A percentile compares a stretch with the other conserved stretches of the same genome.
phyloP scores from a whole-genome alignment of 441 rosid genomes.

The Pelargonium fulgidum region DNA sequence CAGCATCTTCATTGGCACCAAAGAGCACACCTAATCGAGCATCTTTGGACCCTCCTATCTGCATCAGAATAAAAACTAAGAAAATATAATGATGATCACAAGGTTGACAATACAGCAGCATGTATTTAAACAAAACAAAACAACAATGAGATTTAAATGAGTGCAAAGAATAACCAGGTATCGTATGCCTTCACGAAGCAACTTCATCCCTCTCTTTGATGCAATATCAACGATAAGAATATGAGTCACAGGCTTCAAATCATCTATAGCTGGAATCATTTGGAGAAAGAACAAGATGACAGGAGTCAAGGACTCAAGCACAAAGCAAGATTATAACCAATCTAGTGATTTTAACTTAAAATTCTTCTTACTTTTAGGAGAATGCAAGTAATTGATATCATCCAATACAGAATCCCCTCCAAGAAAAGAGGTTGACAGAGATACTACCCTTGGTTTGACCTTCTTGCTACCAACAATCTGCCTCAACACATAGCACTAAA shows the following conservation, averaged over 20 bases:
- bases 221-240: slow-evolving; percentile 73
- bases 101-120: slow-evolving; percentile 8
- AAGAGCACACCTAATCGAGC: slow-evolving; percentile 86
- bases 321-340: slow-evolving; percentile 13
- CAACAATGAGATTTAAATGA: slow-evolving; percentile 11
- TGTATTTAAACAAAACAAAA: background rate
- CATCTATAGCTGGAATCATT: slow-evolving; percentile 56
- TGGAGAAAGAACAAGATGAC: slow-evolving; percentile 21
- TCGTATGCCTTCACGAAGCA: slow-evolving; percentile 79
- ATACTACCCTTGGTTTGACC: slow-evolving; percentile 57
- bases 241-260: slow-evolving; percentile 94
- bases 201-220: slow-evolving; percentile 68
- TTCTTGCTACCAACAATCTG: slow-evolving; percentile 67
- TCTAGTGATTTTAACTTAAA: slow-evolving; percentile 9
- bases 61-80: slow-evolving; percentile 28
- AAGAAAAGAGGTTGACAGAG: slow-evolving; percentile 57
- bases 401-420: slow-evolving; percentile 55
- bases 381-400: slow-evolving; percentile 78
- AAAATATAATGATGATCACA: slow-evolving; percentile 20
- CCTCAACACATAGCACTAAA: slow-evolving; percentile 25
- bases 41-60: slow-evolving; percentile 72
- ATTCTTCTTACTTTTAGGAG: slow-evolving; percentile 67
- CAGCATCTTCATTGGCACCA: slow-evolving; percentile 45
- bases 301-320: slow-evolving; percentile 23
- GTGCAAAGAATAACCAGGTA: slow-evolving; percentile 58